A percentile compares a stretch with the other conserved stretches of the same genome.
phyloP scores from a whole-genome alignment of 768 basidiomycete genomes.

The Hortiboletus flavorubellus region DNA sequence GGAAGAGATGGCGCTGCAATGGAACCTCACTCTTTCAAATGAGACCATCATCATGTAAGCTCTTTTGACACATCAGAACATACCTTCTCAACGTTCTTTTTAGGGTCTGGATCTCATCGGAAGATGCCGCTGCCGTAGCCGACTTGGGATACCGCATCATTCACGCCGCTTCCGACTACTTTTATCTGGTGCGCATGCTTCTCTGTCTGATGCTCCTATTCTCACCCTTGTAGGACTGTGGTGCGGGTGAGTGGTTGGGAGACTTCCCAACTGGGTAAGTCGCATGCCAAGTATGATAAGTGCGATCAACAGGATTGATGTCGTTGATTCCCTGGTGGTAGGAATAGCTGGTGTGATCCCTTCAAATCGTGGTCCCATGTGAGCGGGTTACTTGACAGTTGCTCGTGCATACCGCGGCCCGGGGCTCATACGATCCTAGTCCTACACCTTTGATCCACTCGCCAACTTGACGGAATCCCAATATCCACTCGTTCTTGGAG shows the following conservation, averaged over 20 bases:
- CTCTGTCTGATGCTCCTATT: not conserved
- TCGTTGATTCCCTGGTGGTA: conserved; percentile 3
- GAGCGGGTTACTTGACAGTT: conserved; percentile 11
- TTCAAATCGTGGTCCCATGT: conserved; percentile 53
- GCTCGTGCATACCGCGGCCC: not conserved
- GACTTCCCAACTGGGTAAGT: conserved; percentile 30
- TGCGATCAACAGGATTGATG: not conserved
- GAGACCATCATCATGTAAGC: conserved; percentile 42
- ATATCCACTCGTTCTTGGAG: conserved; percentile 37
- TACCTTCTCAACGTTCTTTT: not conserved
- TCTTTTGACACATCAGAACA: not conserved
- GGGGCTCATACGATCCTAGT: conserved; percentile 19
- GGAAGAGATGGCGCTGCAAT: conserved; percentile 58
- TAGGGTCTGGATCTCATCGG: conserved; percentile 48
- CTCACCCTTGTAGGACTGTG: conserved; percentile 37
- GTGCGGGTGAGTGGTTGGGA: conserved; percentile 47
- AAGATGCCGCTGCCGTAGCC: conserved; percentile 38
- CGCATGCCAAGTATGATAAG: not conserved
- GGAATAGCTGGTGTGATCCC: conserved; percentile 48
- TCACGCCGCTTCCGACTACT: conserved; percentile 49
- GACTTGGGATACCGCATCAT: conserved; percentile 42
- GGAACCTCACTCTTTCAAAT: conserved; percentile 38
- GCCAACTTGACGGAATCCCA: conserved; percentile 38
- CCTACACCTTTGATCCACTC: conserved; percentile 51
- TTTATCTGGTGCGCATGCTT: conserved; percentile 41